These are phyloP conservation scores for Leishmania mexicana DNA, from an alignment of 208 protist species.

Conservation along the genomic window DNA sequence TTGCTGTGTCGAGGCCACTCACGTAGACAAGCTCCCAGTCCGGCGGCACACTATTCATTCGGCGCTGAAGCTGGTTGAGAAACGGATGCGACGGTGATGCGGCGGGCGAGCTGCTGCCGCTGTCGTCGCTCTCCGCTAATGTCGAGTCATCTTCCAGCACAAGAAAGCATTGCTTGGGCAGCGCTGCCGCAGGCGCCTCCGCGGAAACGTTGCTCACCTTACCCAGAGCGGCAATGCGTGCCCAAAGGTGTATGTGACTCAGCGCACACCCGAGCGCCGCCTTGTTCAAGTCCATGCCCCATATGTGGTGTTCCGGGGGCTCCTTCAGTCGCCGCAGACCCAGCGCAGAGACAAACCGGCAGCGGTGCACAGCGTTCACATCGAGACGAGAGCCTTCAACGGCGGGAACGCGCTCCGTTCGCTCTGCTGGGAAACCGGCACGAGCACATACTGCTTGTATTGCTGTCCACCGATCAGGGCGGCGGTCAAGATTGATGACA, in stretches of 20 bases:
- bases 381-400: slow-evolving; percentile 53
- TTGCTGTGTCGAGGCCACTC: slow-evolving; percentile 80
- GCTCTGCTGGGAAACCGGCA: slow-evolving; percentile 32
- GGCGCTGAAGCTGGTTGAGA: slow-evolving; percentile 29
- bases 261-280: slow-evolving; percentile 84
- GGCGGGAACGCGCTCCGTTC: slow-evolving; percentile 49
- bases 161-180: background rate
- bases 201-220: background rate
- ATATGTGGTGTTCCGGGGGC: slow-evolving; percentile 49
- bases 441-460: slow-evolving; percentile 26
- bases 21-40: slow-evolving; percentile 88
- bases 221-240: slow-evolving; percentile 50
- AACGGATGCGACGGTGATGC: slow-evolving; percentile 22
- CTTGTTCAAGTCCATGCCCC: slow-evolving; percentile 87
- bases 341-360: slow-evolving; percentile 65
- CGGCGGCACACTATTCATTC: slow-evolving; percentile 39
- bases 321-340: slow-evolving; percentile 52
- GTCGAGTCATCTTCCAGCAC: slow-evolving; percentile 13
- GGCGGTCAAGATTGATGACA: slow-evolving; percentile 79
- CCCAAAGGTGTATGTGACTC: slow-evolving; percentile 77
- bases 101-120: background rate
- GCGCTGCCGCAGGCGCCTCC: background rate
- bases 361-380: slow-evolving; percentile 26
- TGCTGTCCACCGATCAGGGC: slow-evolving; percentile 60
- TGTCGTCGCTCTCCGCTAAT: background rate